Evolutionary conservation across 257 asterid species (phyloP).

Genomic region (Ilex aquifolium): DNA sequence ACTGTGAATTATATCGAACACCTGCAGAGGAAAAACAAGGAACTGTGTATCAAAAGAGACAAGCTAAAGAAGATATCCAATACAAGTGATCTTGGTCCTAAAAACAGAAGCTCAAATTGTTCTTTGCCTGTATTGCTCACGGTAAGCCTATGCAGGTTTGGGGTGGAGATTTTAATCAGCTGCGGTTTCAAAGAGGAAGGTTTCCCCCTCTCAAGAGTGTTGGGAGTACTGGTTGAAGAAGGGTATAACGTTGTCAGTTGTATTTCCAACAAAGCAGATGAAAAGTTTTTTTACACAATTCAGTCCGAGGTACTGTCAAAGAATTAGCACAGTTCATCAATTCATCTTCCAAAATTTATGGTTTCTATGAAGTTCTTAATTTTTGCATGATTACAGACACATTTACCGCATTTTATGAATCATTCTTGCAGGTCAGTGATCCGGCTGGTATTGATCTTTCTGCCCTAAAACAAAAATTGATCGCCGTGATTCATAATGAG

Average conservation of each 20-base stretch:
- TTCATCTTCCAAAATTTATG: not conserved
- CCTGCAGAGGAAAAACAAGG: conserved; percentile 22
- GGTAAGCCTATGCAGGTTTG: conserved; percentile 23
- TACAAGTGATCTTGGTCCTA: not conserved
- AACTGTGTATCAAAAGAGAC: conserved; percentile 27
- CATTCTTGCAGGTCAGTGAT: conserved; percentile 19
- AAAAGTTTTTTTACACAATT: conserved; percentile 31
- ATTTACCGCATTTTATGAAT: not conserved
- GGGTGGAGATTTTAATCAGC: conserved; percentile 41
- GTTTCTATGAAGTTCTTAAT: not conserved
- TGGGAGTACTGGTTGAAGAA: conserved; percentile 22
- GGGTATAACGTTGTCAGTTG: conserved; percentile 36
- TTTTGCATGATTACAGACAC: not conserved
- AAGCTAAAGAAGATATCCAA: conserved; percentile 5
- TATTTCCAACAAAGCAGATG: conserved; percentile 33
- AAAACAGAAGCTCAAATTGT: conserved; percentile 1
- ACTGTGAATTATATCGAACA: conserved; percentile 42
- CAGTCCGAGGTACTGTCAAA: conserved; percentile 33
- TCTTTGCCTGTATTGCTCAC: conserved; percentile 9
- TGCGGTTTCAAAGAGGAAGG: not conserved
- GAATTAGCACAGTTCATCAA: too few relatives aligned
- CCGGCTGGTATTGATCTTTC: too few relatives aligned
- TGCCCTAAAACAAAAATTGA: too few relatives aligned
- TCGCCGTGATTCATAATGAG: too few relatives aligned
- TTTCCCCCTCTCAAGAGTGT: conserved; percentile 33